A percentile compares a stretch with the other conserved stretches of the same genome.
These are phyloP conservation scores for Trypanosoma lewisi DNA, from an alignment of 208 protist genomes.

Conservation along the genomic window DNA sequence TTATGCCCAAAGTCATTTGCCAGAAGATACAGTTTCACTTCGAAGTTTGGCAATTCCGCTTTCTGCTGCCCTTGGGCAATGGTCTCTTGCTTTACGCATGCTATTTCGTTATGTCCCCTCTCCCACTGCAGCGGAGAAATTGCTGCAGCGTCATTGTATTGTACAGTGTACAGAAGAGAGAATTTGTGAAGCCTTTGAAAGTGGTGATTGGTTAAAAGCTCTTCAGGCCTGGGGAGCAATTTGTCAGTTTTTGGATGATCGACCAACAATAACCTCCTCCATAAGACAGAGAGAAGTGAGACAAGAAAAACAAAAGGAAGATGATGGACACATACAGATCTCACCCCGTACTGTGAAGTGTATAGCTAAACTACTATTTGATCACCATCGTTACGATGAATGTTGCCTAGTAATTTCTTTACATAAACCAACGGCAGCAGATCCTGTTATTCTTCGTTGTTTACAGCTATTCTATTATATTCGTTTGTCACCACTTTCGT, in stretches of 20 bases:
- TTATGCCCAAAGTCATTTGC: slow-evolving; percentile 17
- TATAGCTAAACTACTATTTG: slow-evolving; percentile 18
- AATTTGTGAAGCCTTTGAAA: slow-evolving; percentile 2
- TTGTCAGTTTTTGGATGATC: background rate
- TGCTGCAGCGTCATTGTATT: slow-evolving; percentile 9
- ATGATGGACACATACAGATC: background rate
- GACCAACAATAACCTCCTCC: background rate
- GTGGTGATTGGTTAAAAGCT: slow-evolving; percentile 19
- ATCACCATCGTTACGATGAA: slow-evolving; percentile 21
- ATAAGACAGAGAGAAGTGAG: slow-evolving; percentile 18
- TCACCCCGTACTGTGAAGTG: slow-evolving; percentile 5
- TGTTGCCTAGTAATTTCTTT: slow-evolving; percentile 18
- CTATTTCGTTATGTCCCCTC: slow-evolving; percentile 5
- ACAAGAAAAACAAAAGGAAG: slow-evolving; percentile 2
- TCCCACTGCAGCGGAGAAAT: slow-evolving; percentile 14
- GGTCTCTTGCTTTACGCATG: slow-evolving; percentile 13
- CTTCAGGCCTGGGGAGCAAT: slow-evolving; percentile 6
- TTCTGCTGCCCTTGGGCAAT: slow-evolving; percentile 26
- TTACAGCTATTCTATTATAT: slow-evolving; percentile 23
- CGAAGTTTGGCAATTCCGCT: slow-evolving; percentile 23
- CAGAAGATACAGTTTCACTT: slow-evolving; percentile 11
- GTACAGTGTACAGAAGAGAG: slow-evolving; percentile 5
- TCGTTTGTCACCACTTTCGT: slow-evolving; percentile 24
- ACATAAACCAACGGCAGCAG: slow-evolving; percentile 3
- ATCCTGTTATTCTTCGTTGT: slow-evolving; percentile 19